Conservation (phyloP, 305 asterid species). For the Fraxinus latifolia region DNA sequence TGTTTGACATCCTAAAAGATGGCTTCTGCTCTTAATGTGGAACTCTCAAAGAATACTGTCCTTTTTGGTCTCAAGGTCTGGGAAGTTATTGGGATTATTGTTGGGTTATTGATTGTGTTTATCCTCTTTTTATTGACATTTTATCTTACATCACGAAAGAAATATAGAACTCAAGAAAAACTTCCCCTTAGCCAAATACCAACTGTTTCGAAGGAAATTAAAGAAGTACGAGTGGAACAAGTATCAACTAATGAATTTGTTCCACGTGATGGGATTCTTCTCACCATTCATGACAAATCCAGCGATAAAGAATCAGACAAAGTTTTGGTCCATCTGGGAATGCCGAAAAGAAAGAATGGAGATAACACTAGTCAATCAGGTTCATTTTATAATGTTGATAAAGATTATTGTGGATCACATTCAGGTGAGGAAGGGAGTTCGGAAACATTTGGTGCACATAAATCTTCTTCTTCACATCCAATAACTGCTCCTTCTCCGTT, state of each 20-base stretch:
- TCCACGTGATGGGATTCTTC: constrained; percentile 70
- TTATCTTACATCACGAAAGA: constrained; percentile 68
- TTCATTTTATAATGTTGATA: constrained; percentile 62
- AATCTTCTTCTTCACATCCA: constrained; percentile 55
- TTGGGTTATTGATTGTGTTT: constrained; percentile 59
- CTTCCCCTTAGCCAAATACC: constrained; percentile 74
- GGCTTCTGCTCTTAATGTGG: constrained; percentile 71
- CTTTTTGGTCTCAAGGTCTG: constrained; percentile 72
- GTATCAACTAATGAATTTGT: constrained; percentile 53
- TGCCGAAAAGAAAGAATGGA: constrained; percentile 50
- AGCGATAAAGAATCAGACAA: constrained; percentile 71
- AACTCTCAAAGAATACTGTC: constrained; percentile 56
- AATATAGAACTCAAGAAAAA: constrained; percentile 46
- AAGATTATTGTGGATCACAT: constrained; percentile 49
- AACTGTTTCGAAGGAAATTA: constrained; percentile 71
- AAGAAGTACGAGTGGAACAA: constrained; percentile 86
- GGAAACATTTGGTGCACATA: constrained; percentile 41
- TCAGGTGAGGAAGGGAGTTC: constrained; percentile 89
- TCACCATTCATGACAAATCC: constrained; percentile 69
- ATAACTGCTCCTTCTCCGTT: constrained; percentile 83
- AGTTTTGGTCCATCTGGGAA: constrained; percentile 66
- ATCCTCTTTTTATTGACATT: constrained; percentile 58
- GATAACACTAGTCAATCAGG: constrained; percentile 59
- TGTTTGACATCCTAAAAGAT: constrained; percentile 37
- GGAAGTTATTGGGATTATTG: constrained; percentile 83